phyloP scores from a whole-genome alignment of 257 asterid genomes.

The Schizonepeta tenuifolia region DNA sequence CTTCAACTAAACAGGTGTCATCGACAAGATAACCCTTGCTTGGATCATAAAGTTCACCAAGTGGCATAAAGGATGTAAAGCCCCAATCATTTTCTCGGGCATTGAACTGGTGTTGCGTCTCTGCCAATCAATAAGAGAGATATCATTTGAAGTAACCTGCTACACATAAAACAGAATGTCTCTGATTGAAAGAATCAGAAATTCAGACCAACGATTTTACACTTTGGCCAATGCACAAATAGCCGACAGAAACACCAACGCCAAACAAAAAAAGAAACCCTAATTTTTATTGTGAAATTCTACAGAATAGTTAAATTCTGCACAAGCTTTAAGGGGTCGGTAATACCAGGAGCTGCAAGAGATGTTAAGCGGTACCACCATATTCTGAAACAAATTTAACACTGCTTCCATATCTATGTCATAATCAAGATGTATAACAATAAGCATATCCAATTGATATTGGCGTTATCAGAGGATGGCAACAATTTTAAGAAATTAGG shows the following conservation, averaged over 20 bases:
- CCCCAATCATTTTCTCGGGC: conserved; percentile 64
- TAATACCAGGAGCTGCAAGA: conserved; percentile 22
- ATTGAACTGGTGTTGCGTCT: conserved; percentile 50
- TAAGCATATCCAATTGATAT: conserved; percentile 10
- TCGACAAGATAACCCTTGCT: conserved; percentile 49
- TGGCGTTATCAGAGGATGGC: background rate
- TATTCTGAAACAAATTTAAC: background rate
- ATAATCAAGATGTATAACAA: conserved; percentile 8
- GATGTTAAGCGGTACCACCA: conserved; percentile 26
- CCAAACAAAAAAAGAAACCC: conserved; percentile 15
- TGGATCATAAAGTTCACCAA: conserved; percentile 49
- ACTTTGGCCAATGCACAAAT: background rate
- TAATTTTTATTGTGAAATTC: conserved; percentile 1
- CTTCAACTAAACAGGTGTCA: conserved; percentile 53
- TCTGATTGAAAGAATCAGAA: conserved; percentile 14
- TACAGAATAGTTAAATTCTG: background rate
- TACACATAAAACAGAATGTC: conserved; percentile 11
- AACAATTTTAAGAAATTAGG: background rate
- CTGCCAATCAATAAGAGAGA: conserved; percentile 40
- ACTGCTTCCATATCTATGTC: conserved; percentile 21
- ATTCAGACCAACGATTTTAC: background rate
- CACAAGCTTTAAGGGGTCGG: conserved; percentile 19
- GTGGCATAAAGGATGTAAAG: conserved; percentile 52
- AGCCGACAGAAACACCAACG: conserved; percentile 19
- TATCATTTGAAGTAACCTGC: conserved; percentile 5